These are phyloP conservation scores for Fraxinus angustifolia DNA, from an alignment of 305 asterid genomes.

Conservation along the genomic window DNA sequence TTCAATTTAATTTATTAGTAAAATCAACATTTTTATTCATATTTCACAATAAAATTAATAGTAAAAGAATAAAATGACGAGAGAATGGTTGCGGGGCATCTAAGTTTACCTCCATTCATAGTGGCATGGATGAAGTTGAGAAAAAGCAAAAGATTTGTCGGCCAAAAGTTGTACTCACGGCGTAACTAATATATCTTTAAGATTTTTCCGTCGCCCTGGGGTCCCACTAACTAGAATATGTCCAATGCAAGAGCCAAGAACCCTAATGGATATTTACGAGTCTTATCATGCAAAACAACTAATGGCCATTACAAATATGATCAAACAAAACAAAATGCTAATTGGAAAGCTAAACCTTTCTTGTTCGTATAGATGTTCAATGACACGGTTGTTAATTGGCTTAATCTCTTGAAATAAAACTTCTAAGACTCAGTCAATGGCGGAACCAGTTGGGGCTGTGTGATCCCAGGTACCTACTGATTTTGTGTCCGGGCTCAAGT, in stretches of 20 bases:
- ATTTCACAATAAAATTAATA: background rate
- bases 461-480: no score
- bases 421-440: background rate
- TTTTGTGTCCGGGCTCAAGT: background rate
- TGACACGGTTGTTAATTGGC: background rate
- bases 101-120: conserved; percentile 24
- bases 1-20: background rate
- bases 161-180: conserved; percentile 14
- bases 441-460: no score
- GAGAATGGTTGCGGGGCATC: conserved; percentile 12
- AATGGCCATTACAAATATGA: conserved; percentile 7
- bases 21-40: background rate
- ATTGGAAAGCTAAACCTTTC: background rate
- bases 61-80: background rate
- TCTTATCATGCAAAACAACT: conserved; percentile 20
- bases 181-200: background rate
- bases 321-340: background rate
- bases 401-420: background rate
- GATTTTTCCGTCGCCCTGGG: background rate
- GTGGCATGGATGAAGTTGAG: conserved; percentile 20
- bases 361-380: background rate
- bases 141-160: conserved; percentile 22
- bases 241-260: background rate
- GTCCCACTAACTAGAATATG: conserved; percentile 14
- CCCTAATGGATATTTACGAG: conserved; percentile 9